phyloP scores from a whole-genome alignment of 768 basidiomycete genomes.

The Rhodotorula diobovata region DNA sequence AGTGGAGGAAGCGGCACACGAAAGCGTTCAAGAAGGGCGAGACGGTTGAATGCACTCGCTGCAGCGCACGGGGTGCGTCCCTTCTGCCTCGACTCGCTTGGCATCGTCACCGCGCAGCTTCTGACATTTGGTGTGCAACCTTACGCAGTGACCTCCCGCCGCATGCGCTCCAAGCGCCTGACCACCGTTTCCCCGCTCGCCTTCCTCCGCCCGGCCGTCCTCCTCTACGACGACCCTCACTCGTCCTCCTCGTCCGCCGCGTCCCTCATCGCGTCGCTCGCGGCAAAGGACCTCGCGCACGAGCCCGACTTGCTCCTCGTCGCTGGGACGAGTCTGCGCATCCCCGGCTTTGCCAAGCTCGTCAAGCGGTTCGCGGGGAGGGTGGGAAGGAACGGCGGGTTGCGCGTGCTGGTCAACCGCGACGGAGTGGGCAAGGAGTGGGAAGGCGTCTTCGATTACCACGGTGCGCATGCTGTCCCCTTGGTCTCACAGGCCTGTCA shows the following conservation, averaged over 20 bases:
- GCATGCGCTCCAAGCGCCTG: conserved; percentile 53
- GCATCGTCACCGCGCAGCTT: not conserved
- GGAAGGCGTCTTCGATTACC: conserved; percentile 82
- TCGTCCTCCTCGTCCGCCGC: conserved; percentile 65
- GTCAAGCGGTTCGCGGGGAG: conserved; percentile 85
- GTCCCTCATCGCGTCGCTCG: conserved; percentile 64
- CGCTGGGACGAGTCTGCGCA: conserved; percentile 95
- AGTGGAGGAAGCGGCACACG: conserved; percentile 63
- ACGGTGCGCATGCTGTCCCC: conserved; percentile 46
- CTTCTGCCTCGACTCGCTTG: not conserved
- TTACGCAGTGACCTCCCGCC: conserved; percentile 50
- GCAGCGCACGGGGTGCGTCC: conserved; percentile 70
- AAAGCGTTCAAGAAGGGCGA: conserved; percentile 62
- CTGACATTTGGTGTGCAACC: too few species aligned
- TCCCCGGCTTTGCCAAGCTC: conserved; percentile 80
- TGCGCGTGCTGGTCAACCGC: conserved; percentile 87
- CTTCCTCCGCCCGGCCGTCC: conserved; percentile 83
- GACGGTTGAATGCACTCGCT: conserved; percentile 81
- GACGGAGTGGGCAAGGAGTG: conserved; percentile 75
- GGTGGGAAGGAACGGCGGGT: conserved; percentile 52
- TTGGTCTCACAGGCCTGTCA: not conserved
- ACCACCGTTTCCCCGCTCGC: conserved; percentile 56
- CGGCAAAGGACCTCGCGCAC: conserved; percentile 66
- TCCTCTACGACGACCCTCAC: conserved; percentile 78
- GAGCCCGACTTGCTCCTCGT: conserved; percentile 87